phyloP scores from a whole-genome alignment of 257 asterid species.

The Osmanthus fragrans region DNA sequence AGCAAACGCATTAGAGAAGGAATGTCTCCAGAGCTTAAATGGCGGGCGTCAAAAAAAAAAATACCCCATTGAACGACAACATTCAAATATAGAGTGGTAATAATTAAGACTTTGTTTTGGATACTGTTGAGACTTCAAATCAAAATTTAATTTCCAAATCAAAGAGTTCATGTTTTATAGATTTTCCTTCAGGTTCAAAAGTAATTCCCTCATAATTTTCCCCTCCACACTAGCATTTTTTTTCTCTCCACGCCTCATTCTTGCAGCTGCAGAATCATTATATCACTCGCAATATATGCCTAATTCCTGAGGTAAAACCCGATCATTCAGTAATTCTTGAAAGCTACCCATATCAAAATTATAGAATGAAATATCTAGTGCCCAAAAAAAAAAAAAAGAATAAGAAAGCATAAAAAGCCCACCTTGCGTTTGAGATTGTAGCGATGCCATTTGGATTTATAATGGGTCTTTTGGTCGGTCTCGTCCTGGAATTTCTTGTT shows the following conservation, averaged over 20 bases:
- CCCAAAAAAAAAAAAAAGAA: background rate
- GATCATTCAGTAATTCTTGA: background rate
- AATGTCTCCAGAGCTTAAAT: background rate
- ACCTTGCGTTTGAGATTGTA: conserved; percentile 99
- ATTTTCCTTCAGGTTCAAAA: background rate
- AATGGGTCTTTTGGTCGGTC: conserved; percentile 75
- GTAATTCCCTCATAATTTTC: conserved; percentile 3
- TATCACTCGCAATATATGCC: background rate
- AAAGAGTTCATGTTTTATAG: conserved; percentile 3
- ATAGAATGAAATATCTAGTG: background rate
- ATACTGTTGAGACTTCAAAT: background rate
- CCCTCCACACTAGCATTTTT: background rate
- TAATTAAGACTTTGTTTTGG: background rate
- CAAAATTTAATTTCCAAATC: background rate
- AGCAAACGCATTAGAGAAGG: background rate
- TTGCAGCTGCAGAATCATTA: background rate
- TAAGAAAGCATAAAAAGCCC: background rate
- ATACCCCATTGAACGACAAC: background rate
- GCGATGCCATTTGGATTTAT: conserved; percentile 98
- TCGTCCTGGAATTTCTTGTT: conserved; percentile 71
- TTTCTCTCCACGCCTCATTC: background rate
- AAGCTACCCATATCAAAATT: background rate
- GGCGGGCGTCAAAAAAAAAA: background rate
- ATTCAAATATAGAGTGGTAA: background rate
- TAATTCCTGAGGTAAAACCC: background rate